Percentiles rank a stretch among this genome's conserved stretches.
Conservation (phyloP, 2,329 filamentous ascomycete species). For the Xylariomycetidae sp. region DNA sequence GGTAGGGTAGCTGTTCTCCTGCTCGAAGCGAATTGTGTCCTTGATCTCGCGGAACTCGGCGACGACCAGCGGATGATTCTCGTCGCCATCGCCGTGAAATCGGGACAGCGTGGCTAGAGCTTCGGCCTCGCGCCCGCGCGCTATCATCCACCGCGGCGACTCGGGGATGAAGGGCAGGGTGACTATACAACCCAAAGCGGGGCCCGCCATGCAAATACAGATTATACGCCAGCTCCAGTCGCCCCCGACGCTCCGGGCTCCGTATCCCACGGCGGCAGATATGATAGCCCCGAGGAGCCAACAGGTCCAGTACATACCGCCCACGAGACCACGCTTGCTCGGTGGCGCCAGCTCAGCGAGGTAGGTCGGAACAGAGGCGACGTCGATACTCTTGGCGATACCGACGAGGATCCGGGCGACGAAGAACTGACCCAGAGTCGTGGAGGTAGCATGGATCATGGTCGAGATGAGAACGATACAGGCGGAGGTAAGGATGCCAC, state of each 20-base stretch:
- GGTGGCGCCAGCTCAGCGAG: conserved; percentile 4
- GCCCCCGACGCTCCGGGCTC: conserved; percentile 1
- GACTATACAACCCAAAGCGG: conserved; percentile 5
- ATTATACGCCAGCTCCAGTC: conserved; percentile 5
- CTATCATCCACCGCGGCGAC: conserved; percentile 6
- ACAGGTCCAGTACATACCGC: conserved; percentile 4
- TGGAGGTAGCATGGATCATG: conserved; percentile 1
- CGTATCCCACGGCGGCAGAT: conserved; percentile 3
- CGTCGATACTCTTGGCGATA: conserved; percentile 2
- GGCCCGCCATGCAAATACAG: conserved; percentile 9
- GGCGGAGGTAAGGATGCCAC: conserved; percentile 3
- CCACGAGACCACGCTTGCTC: conserved; percentile 1
- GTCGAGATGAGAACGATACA: conserved; percentile 3
- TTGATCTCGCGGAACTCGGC: conserved; percentile 4
- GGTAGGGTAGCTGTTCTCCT: conserved; percentile 1
- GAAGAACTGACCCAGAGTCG: conserved; percentile 4
- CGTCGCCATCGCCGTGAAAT: conserved; percentile 3
- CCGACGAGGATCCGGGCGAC: conserved; percentile 4
- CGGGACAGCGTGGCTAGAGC: conserved; percentile 2
- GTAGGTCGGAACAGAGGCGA: conserved; percentile 4
- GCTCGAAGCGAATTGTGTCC: conserved; percentile 3
- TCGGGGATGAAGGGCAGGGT: conserved; percentile 3
- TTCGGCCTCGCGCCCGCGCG: conserved; percentile 3
- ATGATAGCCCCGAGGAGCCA: conserved; percentile 5
- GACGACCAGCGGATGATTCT: conserved; percentile 2